Percentiles rank a stretch among this genome's conserved stretches.
Conservation (phyloP, 495 filamentous ascomycete species). For the Aspergillus panamensis region DNA sequence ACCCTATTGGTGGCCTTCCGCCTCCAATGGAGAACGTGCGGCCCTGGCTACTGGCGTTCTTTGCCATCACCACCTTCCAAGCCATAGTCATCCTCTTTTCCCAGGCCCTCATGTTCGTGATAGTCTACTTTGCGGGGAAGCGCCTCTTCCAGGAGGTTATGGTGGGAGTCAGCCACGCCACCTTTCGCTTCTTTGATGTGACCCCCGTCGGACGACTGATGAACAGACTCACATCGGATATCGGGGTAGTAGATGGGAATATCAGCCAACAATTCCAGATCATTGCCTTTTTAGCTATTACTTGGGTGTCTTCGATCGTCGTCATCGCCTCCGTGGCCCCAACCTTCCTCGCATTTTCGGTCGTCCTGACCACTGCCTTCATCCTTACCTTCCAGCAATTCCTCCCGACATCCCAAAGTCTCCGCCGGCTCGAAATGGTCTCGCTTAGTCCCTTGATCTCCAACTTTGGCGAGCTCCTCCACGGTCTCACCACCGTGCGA, state of each 20-base stretch:
- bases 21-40: conserved; percentile 61
- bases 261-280: conserved; percentile 65
- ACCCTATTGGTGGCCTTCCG: conserved; percentile 57
- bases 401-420: conserved; percentile 75
- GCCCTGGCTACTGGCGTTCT: conserved; percentile 70
- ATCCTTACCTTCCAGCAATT: conserved; percentile 67
- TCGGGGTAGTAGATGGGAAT: conserved; percentile 75
- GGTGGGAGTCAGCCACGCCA: conserved; percentile 66
- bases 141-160: conserved; percentile 66
- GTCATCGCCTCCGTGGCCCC: conserved; percentile 76
- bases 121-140: conserved; percentile 72
- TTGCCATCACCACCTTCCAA: conserved; percentile 56
- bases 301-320: conserved; percentile 65
- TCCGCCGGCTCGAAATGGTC: conserved; percentile 79
- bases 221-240: conserved; percentile 84
- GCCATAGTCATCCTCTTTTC: conserved; percentile 52
- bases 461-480: conserved; percentile 76
- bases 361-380: conserved; percentile 59
- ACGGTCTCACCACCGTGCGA: conserved; percentile 76
- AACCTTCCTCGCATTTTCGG: conserved; percentile 65
- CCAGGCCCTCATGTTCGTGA: conserved; percentile 60
- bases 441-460: conserved; percentile 78
- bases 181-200: conserved; percentile 83
- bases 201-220: conserved; percentile 80
- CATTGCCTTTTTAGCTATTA: conserved; percentile 60